Evolutionary conservation across 495 filamentous ascomycete species (phyloP).

Genomic region (Daldinia childiae): DNA sequence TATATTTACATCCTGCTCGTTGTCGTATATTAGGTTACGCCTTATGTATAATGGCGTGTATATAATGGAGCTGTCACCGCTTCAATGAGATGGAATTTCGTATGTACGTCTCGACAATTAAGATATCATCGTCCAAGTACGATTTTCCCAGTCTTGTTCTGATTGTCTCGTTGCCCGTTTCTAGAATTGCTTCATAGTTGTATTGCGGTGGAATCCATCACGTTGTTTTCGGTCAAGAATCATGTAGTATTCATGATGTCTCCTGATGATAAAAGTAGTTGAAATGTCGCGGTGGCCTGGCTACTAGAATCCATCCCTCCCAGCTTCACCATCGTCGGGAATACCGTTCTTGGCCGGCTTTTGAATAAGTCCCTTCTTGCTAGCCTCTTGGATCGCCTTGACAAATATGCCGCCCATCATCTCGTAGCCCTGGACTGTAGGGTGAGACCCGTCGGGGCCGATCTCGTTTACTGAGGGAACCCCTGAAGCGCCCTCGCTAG

Average conservation of each 20-base stretch:
- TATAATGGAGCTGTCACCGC: neutral
- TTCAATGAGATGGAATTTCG: neutral
- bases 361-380: constrained; percentile 42
- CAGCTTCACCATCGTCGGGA: constrained; percentile 38
- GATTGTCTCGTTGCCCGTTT: neutral
- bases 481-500: constrained; percentile 22
- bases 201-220: neutral
- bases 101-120: neutral
- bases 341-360: constrained; percentile 43
- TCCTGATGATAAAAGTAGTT: too few species aligned
- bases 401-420: constrained; percentile 54
- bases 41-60: neutral
- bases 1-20: neutral
- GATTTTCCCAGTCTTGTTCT: neutral
- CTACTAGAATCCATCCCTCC: neutral
- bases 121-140: neutral
- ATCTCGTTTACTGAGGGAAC: constrained; percentile 29
- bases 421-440: constrained; percentile 53
- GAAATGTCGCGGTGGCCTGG: neutral
- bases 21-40: neutral
- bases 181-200: neutral
- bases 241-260: neutral
- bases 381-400: constrained; percentile 45
- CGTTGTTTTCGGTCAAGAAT: neutral
- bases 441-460: constrained; percentile 46